Percentiles rank a stretch among this genome's conserved stretches.
phyloP scores from a whole-genome alignment of 148 eudicot genomes.

The Chenopodium quinoa region DNA sequence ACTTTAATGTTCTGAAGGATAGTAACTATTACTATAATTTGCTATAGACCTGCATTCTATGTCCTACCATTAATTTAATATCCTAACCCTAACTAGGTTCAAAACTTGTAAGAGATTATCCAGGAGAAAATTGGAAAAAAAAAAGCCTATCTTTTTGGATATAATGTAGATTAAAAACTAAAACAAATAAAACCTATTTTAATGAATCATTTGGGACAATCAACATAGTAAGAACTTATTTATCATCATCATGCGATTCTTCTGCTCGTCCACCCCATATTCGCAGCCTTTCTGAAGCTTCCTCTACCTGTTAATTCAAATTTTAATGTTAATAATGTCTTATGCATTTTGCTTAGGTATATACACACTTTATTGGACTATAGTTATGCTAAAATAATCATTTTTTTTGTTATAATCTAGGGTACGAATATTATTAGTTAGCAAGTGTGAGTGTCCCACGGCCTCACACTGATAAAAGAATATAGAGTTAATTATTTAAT shows the following conservation, averaged over 20 bases:
- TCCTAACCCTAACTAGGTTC: neutral
- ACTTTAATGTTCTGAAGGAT: neutral
- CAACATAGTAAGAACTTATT: constrained; percentile 29
- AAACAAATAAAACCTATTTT: neutral
- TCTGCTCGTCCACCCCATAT: constrained; percentile 48
- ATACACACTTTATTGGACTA: too few relatives aligned
- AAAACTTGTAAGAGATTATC: neutral
- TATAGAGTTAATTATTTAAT: too few relatives aligned
- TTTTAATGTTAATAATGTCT: neutral
- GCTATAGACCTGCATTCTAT: neutral
- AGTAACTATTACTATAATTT: neutral
- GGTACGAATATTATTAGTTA: too few relatives aligned
- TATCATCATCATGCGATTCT: constrained; percentile 22
- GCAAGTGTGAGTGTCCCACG: too few relatives aligned
- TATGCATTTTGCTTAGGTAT: too few relatives aligned
- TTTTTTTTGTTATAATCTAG: too few relatives aligned
- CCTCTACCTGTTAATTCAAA: constrained; percentile 45
- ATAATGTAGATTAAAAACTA: too few relatives aligned
- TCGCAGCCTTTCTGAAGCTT: constrained; percentile 59
- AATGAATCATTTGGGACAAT: constrained; percentile 1
- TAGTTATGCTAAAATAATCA: too few relatives aligned
- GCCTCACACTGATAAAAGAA: too few relatives aligned
- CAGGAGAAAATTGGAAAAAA: too few relatives aligned
- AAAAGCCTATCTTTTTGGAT: neutral
- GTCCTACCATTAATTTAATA: neutral